phyloP scores from a whole-genome alignment of 805 yeast species.

The Saccharomycopsis babjevae region DNA sequence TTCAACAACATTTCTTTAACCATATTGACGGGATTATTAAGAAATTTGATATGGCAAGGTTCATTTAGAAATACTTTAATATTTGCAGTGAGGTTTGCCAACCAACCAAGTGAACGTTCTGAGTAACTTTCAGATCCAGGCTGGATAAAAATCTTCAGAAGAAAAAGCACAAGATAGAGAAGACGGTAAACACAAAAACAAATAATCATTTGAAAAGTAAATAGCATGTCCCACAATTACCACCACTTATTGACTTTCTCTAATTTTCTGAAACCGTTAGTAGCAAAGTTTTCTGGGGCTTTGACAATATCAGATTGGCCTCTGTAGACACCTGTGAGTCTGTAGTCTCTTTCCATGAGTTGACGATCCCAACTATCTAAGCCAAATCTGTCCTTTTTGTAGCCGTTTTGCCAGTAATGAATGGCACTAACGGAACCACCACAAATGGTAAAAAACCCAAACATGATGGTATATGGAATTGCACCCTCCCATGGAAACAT shows the following conservation, averaged over 20 bases:
- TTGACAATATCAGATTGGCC: constrained; percentile 55
- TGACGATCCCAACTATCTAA: constrained; percentile 45
- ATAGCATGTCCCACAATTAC: neutral
- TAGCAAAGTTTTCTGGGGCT: constrained; percentile 72
- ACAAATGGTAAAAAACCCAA: constrained; percentile 41
- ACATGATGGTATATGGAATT: constrained; percentile 49
- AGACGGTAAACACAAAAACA: neutral
- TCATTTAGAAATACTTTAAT: no score
- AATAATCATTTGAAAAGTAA: neutral
- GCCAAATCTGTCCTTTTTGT: constrained; percentile 43
- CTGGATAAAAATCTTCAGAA: no score
- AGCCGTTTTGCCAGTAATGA: constrained; percentile 36
- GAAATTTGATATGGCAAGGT: no score
- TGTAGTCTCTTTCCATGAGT: constrained; percentile 58
- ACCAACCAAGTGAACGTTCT: no score
- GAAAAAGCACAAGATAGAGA: no score
- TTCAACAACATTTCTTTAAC: no score
- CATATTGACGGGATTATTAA: no score
- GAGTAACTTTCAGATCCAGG: no score
- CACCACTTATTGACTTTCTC: constrained; percentile 24
- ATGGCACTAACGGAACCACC: constrained; percentile 40
- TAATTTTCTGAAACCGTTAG: constrained; percentile 39
- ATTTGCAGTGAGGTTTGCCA: no score
- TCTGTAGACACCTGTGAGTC: constrained; percentile 65
- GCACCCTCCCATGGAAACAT: constrained; percentile 67